Evolutionary conservation across 805 yeast genomes (phyloP).

Genomic region (Tetrapisispora iriomotensis): DNA sequence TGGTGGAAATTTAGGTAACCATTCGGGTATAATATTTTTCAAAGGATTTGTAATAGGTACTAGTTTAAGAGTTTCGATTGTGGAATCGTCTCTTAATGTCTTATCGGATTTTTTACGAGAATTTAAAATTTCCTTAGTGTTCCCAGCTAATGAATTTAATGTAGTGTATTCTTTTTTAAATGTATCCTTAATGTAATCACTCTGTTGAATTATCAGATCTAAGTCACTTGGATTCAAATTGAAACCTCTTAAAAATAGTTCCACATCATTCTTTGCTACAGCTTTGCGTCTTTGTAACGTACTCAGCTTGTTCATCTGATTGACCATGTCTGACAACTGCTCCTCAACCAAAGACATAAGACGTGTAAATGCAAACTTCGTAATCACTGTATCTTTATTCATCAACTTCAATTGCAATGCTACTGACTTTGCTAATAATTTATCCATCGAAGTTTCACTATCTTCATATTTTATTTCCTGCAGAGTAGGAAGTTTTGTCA

Average conservation of each 20-base stretch:
- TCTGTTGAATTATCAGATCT: conserved; percentile 27
- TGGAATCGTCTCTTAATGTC: conserved; percentile 5
- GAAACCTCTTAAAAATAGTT: conserved; percentile 36
- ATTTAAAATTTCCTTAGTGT: conserved; percentile 6
- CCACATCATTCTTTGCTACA: conserved; percentile 46
- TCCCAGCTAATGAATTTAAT: conserved; percentile 2
- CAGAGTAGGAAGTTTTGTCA: conserved; percentile 16
- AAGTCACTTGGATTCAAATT: conserved; percentile 34
- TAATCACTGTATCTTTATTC: conserved; percentile 23
- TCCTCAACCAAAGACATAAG: conserved; percentile 29
- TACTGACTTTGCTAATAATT: conserved; percentile 27
- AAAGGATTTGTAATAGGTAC: conserved; percentile 39
- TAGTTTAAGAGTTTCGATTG: conserved; percentile 5
- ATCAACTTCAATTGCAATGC: conserved; percentile 30
- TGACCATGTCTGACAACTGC: conserved; percentile 33
- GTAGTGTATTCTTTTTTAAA: conserved; percentile 9
- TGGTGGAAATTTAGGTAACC: conserved; percentile 87
- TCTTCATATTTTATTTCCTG: conserved; percentile 11
- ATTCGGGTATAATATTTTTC: conserved; percentile 48
- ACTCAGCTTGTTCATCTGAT: conserved; percentile 39
- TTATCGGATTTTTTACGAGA: conserved; percentile 10
- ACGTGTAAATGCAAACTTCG: conserved; percentile 32
- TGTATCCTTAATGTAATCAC: conserved; percentile 15
- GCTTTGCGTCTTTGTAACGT: conserved; percentile 50
- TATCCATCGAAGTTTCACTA: conserved; percentile 8